phyloP scores from a whole-genome alignment of 805 yeast genomes.

The Lipomyces yamadae region DNA sequence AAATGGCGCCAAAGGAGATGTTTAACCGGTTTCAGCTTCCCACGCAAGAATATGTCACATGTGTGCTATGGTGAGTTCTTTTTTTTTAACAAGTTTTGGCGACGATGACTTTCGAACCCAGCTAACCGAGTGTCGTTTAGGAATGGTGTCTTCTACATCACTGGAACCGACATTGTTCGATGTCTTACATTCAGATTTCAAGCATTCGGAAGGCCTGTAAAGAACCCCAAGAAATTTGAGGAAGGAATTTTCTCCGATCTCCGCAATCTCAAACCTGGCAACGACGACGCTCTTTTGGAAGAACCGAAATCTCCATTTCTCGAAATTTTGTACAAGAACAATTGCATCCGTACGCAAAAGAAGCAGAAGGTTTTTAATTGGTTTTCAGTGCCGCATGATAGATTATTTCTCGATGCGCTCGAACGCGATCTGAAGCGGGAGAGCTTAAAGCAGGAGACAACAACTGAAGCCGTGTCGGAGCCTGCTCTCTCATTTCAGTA shows the following conservation, averaged over 20 bases:
- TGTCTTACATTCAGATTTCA: conserved; percentile 86
- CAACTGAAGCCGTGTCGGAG: conserved; percentile 73
- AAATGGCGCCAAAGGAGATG: conserved; percentile 87
- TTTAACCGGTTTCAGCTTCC: conserved; percentile 84
- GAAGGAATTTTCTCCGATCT: conserved; percentile 94
- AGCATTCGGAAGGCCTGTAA: conserved; percentile 83
- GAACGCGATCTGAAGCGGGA: conserved; percentile 91
- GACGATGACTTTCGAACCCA: too few species aligned
- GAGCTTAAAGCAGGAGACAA: conserved; percentile 58
- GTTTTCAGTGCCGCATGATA: conserved; percentile 95
- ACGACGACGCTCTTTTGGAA: conserved; percentile 80
- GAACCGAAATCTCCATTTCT: conserved; percentile 84
- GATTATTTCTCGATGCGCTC: conserved; percentile 87
- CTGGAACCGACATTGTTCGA: conserved; percentile 95
- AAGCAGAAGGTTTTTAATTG: conserved; percentile 96
- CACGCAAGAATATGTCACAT: conserved; percentile 90
- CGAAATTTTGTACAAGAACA: conserved; percentile 80
- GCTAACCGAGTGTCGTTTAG: conserved; percentile 4
- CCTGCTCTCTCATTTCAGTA: conserved; percentile 80
- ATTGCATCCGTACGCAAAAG: conserved; percentile 90
- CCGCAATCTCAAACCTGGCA: conserved; percentile 77
- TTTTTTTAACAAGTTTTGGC: neutral
- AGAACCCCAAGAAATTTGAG: conserved; percentile 91
- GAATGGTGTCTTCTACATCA: conserved; percentile 81
- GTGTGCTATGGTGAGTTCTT: conserved; percentile 71